A percentile compares a stretch with the other conserved stretches of the same genome.
Evolutionary conservation across 257 asterid species (phyloP).

Genomic region (Orobanche coerulescens): DNA sequence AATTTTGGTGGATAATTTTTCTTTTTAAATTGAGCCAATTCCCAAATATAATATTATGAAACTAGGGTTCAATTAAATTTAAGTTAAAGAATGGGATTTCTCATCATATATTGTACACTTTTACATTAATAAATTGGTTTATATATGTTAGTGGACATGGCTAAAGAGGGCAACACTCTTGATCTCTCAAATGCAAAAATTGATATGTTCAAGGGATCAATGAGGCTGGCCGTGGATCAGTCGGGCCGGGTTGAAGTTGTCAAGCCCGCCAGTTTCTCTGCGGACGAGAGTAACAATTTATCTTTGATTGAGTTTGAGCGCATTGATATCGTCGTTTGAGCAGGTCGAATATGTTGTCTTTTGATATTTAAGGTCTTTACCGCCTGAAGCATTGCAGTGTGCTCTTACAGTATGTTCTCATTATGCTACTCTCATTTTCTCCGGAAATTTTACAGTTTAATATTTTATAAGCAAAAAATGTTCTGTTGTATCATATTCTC

Average conservation of each 20-base stretch:
- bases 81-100: too few relatives aligned
- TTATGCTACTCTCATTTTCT: too few relatives aligned
- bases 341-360: neutral
- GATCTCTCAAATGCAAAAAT: conserved; percentile 53
- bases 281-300: conserved; percentile 50
- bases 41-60: too few relatives aligned
- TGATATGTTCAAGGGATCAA: conserved; percentile 78
- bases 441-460: too few relatives aligned
- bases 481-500: too few relatives aligned
- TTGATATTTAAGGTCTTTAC: neutral
- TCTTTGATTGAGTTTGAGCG: conserved; percentile 71
- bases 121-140: neutral
- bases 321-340: conserved; percentile 47
- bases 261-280: conserved; percentile 40
- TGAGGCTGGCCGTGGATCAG: conserved; percentile 71
- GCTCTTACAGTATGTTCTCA: too few relatives aligned
- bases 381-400: too few relatives aligned
- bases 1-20: too few relatives aligned
- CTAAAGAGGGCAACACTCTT: conserved; percentile 53
- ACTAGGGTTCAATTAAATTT: too few relatives aligned
- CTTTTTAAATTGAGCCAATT: too few relatives aligned
- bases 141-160: conserved; percentile 43
- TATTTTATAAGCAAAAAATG: too few relatives aligned
- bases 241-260: conserved; percentile 53
- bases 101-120: neutral